Evolutionary conservation across 2,329 filamentous ascomycete genomes (phyloP).

Genomic region (Sphaerulina vaccinii): DNA sequence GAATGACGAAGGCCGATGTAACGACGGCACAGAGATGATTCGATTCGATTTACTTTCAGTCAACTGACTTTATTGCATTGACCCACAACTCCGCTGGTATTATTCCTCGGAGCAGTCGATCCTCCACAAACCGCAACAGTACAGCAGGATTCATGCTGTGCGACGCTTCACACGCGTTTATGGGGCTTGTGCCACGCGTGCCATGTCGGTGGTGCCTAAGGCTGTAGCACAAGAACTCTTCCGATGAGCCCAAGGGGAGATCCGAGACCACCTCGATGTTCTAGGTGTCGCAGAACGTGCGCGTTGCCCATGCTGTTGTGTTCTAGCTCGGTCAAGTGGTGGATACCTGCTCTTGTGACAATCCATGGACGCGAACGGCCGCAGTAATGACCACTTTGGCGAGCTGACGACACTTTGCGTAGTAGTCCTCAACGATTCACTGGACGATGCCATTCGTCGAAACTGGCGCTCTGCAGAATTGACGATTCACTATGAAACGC

Average conservation of each 20-base stretch:
- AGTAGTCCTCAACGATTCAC: neutral
- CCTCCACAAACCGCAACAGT: neutral
- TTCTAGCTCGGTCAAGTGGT: neutral
- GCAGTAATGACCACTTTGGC: neutral
- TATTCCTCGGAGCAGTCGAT: neutral
- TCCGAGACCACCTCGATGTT: neutral
- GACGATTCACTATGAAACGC: neutral
- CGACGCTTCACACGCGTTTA: neutral
- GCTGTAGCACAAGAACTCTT: neutral
- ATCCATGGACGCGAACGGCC: neutral
- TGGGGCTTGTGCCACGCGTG: neutral
- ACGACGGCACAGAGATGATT: too few species aligned
- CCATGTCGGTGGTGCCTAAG: neutral
- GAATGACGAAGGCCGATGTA: neutral
- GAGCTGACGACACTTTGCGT: constrained; percentile 2
- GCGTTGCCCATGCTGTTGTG: too few species aligned
- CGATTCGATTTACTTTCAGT: neutral
- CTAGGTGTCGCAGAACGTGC: neutral
- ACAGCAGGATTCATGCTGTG: neutral
- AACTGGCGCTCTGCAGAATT: neutral
- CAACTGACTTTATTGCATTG: neutral
- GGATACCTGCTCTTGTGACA: neutral
- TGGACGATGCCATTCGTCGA: neutral
- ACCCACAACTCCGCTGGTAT: neutral
- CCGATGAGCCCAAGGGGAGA: neutral